Percentiles rank a stretch among this genome's conserved stretches.
These are phyloP conservation scores for Cercospora beticola DNA, from an alignment of 2,329 filamentous ascomycete genomes.

Conservation along the genomic window DNA sequence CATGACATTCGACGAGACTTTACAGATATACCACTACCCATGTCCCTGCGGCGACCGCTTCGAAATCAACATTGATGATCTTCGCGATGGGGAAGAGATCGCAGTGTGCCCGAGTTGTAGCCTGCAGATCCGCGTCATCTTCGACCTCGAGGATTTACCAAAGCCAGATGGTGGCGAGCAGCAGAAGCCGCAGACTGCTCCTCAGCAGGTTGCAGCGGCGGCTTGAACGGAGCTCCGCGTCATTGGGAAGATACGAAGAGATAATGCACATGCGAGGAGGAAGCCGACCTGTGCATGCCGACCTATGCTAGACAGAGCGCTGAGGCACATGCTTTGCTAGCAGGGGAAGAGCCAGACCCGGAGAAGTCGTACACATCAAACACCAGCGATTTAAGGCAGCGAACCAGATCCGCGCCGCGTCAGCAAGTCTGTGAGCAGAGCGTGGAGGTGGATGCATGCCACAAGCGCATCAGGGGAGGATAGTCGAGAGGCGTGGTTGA, in stretches of 20 bases:
- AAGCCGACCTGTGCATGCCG: not conserved
- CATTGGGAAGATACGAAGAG: not conserved
- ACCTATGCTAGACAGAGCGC: not conserved
- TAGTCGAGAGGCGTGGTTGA: not conserved
- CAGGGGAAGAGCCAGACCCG: not conserved
- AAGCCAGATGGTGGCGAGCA: conserved; percentile 41
- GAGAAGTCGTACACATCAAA: not conserved
- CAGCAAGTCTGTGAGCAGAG: not conserved
- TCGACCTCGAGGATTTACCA: conserved; percentile 64
- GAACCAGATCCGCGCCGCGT: not conserved
- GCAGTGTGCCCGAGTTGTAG: conserved; percentile 98
- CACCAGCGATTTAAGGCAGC: not conserved
- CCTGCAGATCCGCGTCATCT: conserved; percentile 93
- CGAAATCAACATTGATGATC: conserved; percentile 80
- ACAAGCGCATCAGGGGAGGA: not conserved
- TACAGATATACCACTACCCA: conserved; percentile 92
- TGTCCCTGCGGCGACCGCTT: conserved; percentile 97
- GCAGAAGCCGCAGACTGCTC: conserved; percentile 8
- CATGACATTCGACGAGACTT: conserved; percentile 81
- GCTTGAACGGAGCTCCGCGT: conserved; percentile 20
- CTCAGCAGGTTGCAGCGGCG: conserved; percentile 10
- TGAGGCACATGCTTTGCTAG: not conserved
- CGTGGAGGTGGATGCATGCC: not conserved
- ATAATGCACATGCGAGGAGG: not conserved
- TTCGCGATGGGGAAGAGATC: conserved; percentile 87